Base-by-base conservation (phyloP, 2,329 filamentous ascomycete genomes). In the Fusarium albidum region DNA sequence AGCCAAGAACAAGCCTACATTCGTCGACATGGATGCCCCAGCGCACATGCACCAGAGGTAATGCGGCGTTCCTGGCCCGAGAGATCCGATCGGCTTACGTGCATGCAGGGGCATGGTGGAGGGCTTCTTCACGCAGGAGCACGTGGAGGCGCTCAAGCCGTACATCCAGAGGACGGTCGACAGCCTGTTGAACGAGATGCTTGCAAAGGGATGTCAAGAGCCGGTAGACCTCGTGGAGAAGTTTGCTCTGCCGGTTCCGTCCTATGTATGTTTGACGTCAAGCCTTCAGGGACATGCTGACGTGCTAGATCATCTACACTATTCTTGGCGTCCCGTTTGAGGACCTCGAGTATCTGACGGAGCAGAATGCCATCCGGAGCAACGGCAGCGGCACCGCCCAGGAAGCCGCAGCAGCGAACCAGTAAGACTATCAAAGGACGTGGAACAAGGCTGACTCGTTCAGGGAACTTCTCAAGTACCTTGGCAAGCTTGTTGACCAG, bases 21-120 rank as follows among this genome's bases (percentile, higher is more conserved):
- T 80, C 57, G 78, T 80, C 4, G 77, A 81, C 59, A 79, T 80
- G 75, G 77, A 81, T 55, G 67, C 75, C 6, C 78, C 79, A 0
- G 71, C 73, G 3, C 79, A 81, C 54, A 77, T 75, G 71, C 64
- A 69, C 13, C 76, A 80, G 52, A 71, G 76, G 73, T 73, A 63
- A 63, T 38, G 40, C 45, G 25, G 8, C 9, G 28, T 15, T 10
- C 28, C 14, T 38, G 3, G 28, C 7, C n/a, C 9, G 14, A 3
- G n/a, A 3, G n/a, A n/a, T 11, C 8, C 5, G 14, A 11, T 21
- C n/a, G 6, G 10, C 39, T 43, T 3, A 49, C 26, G 8, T 7
- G 17, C 28, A 11, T 14, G 11, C 25, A 76, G 76, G 47, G 65
- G 71, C 50, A 80, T 81, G 77, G 74, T 79, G 0, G 75, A 78